Conservation (phyloP, 139 green algal species). For the Parachlorella kessleri region DNA sequence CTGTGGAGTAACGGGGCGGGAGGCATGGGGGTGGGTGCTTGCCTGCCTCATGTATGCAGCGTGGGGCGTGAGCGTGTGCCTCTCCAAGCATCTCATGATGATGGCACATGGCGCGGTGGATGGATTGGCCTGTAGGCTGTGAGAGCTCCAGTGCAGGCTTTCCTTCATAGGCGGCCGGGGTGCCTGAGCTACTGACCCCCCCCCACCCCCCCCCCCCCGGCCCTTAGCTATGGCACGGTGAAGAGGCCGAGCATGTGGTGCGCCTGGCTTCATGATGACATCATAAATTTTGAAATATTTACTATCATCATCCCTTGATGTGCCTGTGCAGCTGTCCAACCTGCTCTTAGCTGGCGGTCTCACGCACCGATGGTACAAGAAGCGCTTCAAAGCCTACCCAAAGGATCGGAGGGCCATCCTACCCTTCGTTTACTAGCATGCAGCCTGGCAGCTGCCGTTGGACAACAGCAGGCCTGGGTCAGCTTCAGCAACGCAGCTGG, state of each 20-base stretch:
- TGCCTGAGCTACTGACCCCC: not conserved
- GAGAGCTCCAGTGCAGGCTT: not conserved
- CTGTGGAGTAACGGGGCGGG: too few relatives aligned
- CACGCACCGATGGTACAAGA: constrained; percentile 69
- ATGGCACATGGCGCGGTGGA: not conserved
- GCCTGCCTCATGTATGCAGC: not conserved
- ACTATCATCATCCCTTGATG: too few relatives aligned
- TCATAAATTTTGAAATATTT: too few relatives aligned
- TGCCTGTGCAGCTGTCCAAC: constrained; percentile 63
- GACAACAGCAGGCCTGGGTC: not conserved
- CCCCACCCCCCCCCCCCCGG: not conserved
- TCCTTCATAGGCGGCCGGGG: not conserved
- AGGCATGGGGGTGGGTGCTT: not conserved
- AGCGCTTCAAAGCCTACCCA: constrained; percentile 61
- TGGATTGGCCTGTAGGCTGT: not conserved
- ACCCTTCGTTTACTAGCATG: constrained; percentile 21
- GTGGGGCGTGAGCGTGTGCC: not conserved
- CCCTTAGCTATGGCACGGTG: too few relatives aligned
- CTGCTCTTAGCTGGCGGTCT: constrained; percentile 63
- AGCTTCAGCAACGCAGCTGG: not conserved
- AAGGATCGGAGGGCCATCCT: constrained; percentile 46
- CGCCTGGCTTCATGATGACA: too few relatives aligned
- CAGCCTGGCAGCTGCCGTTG: not conserved
- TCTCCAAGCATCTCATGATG: not conserved
- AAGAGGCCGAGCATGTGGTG: too few relatives aligned